Evolutionary conservation across 345 rosid genomes (phyloP).

Genomic region (Sonneratia caseolaris): DNA sequence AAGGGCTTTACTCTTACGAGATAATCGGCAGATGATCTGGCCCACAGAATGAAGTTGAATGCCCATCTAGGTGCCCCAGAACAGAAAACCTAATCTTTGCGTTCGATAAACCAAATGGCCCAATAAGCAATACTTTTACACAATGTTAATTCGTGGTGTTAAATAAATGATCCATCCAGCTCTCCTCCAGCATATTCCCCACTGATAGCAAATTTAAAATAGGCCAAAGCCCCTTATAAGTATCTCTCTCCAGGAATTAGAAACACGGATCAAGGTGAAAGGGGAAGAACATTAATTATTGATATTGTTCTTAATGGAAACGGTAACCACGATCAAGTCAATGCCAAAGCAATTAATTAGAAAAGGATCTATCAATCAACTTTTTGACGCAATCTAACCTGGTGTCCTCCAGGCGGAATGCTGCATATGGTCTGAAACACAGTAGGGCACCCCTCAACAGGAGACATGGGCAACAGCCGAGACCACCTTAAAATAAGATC

Average conservation of each 20-base stretch:
- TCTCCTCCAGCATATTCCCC: not conserved
- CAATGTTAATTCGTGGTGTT: not conserved
- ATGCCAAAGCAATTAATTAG: not conserved
- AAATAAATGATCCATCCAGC: not conserved
- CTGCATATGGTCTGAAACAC: constrained; percentile 51
- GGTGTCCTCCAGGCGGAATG: constrained; percentile 53
- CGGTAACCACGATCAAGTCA: not conserved
- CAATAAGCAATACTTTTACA: not conserved
- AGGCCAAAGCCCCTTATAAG: not conserved
- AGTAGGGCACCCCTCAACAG: constrained; percentile 54
- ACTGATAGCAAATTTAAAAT: not conserved
- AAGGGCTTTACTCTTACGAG: not conserved
- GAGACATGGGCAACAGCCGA: constrained; percentile 48
- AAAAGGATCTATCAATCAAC: not conserved
- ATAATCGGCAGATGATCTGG: not conserved
- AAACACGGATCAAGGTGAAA: not conserved
- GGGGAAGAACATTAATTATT: not conserved
- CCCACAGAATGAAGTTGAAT: not conserved
- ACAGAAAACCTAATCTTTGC: not conserved
- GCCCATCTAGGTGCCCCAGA: not conserved
- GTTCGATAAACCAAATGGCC: not conserved
- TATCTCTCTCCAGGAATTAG: not conserved
- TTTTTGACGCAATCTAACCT: constrained; percentile 28
- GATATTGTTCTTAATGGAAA: not conserved
- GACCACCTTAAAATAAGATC: constrained; percentile 35